phyloP scores from a whole-genome alignment of 768 basidiomycete species.

The Plicaturopsis crispa region DNA sequence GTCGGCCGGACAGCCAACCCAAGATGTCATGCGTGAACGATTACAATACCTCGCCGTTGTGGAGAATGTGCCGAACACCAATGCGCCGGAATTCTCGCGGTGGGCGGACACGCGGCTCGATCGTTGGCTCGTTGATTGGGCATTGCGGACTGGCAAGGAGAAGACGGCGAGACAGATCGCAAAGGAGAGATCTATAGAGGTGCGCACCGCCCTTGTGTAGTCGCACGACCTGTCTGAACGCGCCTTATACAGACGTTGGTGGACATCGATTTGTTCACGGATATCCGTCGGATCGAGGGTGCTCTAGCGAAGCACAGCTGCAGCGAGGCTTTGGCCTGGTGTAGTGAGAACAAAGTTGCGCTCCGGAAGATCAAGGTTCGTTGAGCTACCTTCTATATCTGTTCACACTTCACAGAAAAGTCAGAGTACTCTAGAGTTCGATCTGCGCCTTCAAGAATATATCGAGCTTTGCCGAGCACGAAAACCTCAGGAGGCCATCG shows the following conservation, averaged over 20 bases:
- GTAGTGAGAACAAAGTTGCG: constrained; percentile 90
- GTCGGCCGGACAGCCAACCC: constrained; percentile 44
- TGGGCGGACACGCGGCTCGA: constrained; percentile 82
- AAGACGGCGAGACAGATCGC: constrained; percentile 74
- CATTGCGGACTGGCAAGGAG: constrained; percentile 70
- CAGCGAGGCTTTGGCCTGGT: constrained; percentile 89
- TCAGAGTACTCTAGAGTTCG: constrained; percentile 95
- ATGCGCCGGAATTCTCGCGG: constrained; percentile 51
- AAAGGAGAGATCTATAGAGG: constrained; percentile 72
- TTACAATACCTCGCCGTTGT: constrained; percentile 61
- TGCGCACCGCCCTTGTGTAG: constrained; percentile 20
- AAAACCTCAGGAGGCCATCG: constrained; percentile 69
- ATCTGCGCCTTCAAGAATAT: constrained; percentile 91
- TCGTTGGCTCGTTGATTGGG: constrained; percentile 92
- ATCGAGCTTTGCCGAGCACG: constrained; percentile 79
- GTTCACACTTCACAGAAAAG: constrained; percentile 1
- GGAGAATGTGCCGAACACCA: constrained; percentile 46
- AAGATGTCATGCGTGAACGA: constrained; percentile 69
- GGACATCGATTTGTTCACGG: constrained; percentile 87
- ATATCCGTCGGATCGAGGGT: constrained; percentile 79
- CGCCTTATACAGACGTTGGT: constrained; percentile 63
- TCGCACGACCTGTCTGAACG: constrained; percentile 9
- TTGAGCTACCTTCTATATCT: constrained; percentile 3
- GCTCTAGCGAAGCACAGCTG: constrained; percentile 73
- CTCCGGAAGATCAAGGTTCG: constrained; percentile 84